phyloP scores from a whole-genome alignment of 352 stramenopile genomes.

The Globisporangium viniferum region DNA sequence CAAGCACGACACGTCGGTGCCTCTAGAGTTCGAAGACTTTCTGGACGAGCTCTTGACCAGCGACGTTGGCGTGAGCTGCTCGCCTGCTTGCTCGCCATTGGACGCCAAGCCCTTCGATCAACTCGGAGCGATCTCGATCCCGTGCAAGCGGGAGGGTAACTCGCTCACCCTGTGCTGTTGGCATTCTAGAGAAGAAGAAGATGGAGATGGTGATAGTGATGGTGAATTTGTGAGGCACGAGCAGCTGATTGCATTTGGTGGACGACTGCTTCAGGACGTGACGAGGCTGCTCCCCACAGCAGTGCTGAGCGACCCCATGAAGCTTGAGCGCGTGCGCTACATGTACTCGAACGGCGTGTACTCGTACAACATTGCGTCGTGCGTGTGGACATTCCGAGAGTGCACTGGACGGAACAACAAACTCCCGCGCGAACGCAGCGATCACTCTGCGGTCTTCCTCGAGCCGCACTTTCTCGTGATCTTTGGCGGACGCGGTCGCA shows the following conservation, averaged over 20 bases:
- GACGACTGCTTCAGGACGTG: slow-evolving; percentile 46
- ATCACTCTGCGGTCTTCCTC: slow-evolving; percentile 57
- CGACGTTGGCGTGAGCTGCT: slow-evolving; percentile 28
- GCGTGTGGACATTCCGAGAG: slow-evolving; percentile 36
- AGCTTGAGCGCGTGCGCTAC: slow-evolving; percentile 57
- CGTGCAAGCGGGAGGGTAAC: slow-evolving; percentile 53
- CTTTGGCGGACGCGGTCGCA: slow-evolving; percentile 51
- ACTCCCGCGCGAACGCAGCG: slow-evolving; percentile 41
- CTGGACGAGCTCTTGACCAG: slow-evolving; percentile 28
- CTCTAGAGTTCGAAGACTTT: slow-evolving; percentile 28
- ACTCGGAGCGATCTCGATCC: slow-evolving; percentile 39
- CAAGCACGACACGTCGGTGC: slow-evolving; percentile 5
- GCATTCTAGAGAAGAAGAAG: neutral
- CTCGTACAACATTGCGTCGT: slow-evolving; percentile 34
- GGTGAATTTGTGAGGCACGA: slow-evolving; percentile 1
- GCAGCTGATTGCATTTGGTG: slow-evolving; percentile 51
- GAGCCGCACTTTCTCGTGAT: slow-evolving; percentile 43
- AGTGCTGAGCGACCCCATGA: slow-evolving; percentile 31
- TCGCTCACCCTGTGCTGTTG: slow-evolving; percentile 53
- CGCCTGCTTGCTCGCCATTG: slow-evolving; percentile 1
- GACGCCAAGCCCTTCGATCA: slow-evolving; percentile 28
- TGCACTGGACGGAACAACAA: slow-evolving; percentile 22
- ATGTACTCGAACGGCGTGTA: slow-evolving; percentile 63
- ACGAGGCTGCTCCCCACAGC: slow-evolving; percentile 38
- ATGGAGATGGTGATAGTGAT: neutral